phyloP scores from a whole-genome alignment of 2,329 filamentous ascomycete species.

The Leptodontidium sp. region DNA sequence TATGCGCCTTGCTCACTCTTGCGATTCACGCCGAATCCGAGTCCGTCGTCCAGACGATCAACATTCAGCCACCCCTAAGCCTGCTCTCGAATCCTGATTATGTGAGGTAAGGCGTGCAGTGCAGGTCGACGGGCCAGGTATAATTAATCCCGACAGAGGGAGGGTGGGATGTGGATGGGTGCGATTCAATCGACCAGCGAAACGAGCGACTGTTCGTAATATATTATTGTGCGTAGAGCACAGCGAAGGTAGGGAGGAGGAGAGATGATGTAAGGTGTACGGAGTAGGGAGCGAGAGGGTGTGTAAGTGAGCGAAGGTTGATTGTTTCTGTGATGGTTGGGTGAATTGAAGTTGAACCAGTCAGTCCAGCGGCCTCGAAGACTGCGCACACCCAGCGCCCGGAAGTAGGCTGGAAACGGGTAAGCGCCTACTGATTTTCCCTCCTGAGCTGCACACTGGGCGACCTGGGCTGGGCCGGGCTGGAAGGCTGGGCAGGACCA shows the following conservation, averaged over 20 bases:
- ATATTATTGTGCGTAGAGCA: conserved; percentile 18
- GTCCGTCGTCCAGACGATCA: conserved; percentile 17
- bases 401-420: neutral
- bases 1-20: conserved; percentile 11
- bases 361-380: neutral
- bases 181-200: conserved; percentile 34
- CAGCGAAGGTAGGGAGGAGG: conserved; percentile 7
- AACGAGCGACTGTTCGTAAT: conserved; percentile 30
- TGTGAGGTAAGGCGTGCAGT: conserved; percentile 5
- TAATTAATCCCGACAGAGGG: conserved; percentile 11
- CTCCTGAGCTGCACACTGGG: neutral
- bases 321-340: neutral
- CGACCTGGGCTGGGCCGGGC: neutral
- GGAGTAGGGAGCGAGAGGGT: neutral
- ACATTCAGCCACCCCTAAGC: conserved; percentile 20
- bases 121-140: conserved; percentile 9
- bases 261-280: neutral
- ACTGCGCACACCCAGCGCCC: neutral
- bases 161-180: conserved; percentile 5
- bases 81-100: conserved; percentile 13
- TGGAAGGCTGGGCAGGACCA: conserved; percentile 15
- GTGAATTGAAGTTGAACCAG: neutral
- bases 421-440: neutral
- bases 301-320: neutral
- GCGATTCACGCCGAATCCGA: conserved; percentile 6